phyloP scores from a whole-genome alignment of 495 filamentous ascomycete species.

The Usnea hakonensis region DNA sequence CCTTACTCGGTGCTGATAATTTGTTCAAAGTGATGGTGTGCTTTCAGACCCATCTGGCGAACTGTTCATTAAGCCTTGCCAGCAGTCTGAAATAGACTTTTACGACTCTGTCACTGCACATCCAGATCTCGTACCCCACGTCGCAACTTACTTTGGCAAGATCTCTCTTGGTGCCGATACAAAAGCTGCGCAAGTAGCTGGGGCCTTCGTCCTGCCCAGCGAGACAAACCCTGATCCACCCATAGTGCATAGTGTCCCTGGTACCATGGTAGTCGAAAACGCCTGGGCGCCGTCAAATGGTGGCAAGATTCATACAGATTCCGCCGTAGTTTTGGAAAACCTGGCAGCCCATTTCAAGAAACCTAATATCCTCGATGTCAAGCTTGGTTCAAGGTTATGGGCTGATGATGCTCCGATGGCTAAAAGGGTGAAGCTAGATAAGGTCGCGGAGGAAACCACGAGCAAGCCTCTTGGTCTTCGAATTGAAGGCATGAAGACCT shows the following conservation, averaged over 20 bases:
- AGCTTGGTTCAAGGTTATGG: slow-evolving; percentile 81
- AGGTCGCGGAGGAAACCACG: slow-evolving; percentile 70
- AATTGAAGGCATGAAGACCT: slow-evolving; percentile 91
- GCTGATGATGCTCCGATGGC: slow-evolving; percentile 68
- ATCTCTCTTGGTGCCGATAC: slow-evolving; percentile 39
- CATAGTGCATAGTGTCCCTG: slow-evolving; percentile 8
- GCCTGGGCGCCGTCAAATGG: slow-evolving; percentile 44
- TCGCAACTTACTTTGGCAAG: slow-evolving; percentile 80
- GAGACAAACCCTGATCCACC: slow-evolving; percentile 12
- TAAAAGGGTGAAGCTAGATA: slow-evolving; percentile 74
- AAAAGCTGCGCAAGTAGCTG: slow-evolving; percentile 23
- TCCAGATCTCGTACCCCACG: slow-evolving; percentile 63
- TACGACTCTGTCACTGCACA: slow-evolving; percentile 73
- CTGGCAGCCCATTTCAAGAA: slow-evolving; percentile 70
- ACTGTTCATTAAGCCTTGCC: slow-evolving; percentile 93
- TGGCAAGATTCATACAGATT: slow-evolving; percentile 59
- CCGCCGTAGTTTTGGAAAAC: slow-evolving; percentile 82
- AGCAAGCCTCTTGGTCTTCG: slow-evolving; percentile 74
- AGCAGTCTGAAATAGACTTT: slow-evolving; percentile 76
- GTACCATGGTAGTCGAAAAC: slow-evolving; percentile 22
- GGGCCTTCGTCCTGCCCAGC: slow-evolving; percentile 12
- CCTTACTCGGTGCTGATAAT: slow-evolving; percentile 9
- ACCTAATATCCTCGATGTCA: slow-evolving; percentile 92
- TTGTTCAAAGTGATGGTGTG: slow-evolving; percentile 69
- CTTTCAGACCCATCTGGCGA: slow-evolving; percentile 77